Conservation (phyloP, 2,329 filamentous ascomycete genomes). For the Diaporthe vexans region DNA sequence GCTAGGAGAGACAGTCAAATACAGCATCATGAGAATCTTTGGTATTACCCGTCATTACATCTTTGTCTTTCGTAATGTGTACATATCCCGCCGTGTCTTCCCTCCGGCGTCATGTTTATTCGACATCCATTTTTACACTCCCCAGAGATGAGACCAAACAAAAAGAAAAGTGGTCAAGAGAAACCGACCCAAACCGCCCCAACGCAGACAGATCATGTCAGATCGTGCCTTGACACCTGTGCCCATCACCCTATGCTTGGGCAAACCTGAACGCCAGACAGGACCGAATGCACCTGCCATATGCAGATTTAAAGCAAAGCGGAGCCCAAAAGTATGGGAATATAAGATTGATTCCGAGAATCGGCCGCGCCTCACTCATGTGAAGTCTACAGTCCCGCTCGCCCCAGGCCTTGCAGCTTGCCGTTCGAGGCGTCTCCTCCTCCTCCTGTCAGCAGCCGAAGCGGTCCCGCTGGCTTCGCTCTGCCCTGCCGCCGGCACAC, state of each 20-base stretch:
- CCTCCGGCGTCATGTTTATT: slow-evolving; percentile 22
- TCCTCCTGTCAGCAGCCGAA: slow-evolving; percentile 65
- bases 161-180: not conserved
- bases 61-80: slow-evolving; percentile 4
- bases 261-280: slow-evolving; percentile 36
- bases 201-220: slow-evolving; percentile 3
- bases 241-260: not conserved
- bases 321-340: not conserved
- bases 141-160: not conserved
- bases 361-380: slow-evolving; percentile 25
- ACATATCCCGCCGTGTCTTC: not conserved
- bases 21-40: not conserved
- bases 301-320: slow-evolving; percentile 31
- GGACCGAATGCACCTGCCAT: slow-evolving; percentile 21
- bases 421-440: slow-evolving; percentile 70
- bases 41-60: slow-evolving; percentile 27
- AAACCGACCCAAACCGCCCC: not conserved
- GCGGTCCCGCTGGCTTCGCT: slow-evolving; percentile 52
- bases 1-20: not conserved
- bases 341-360: not conserved
- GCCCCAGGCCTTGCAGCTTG: slow-evolving; percentile 55
- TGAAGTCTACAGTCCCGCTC: slow-evolving; percentile 48
- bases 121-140: not conserved
- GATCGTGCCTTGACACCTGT: slow-evolving; percentile 14
- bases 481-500: slow-evolving; percentile 51